phyloP scores from a whole-genome alignment of 148 eudicot genomes.

The Pharnaceum exiguum region DNA sequence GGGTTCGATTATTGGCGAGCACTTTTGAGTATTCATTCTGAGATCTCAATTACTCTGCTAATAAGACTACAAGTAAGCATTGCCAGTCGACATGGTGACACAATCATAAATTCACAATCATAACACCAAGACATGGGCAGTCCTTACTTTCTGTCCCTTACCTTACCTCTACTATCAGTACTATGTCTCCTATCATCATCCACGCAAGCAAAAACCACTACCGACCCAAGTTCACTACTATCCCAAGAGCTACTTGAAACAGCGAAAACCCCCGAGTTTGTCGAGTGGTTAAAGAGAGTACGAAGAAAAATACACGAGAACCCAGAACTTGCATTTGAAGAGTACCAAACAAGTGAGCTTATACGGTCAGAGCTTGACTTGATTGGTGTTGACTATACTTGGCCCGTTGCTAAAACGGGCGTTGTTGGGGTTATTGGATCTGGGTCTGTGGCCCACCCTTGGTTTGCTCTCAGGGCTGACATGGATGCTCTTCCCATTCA shows the following conservation, averaged over 20 bases:
- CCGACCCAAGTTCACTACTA: conserved; percentile 12
- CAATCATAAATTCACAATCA: no score
- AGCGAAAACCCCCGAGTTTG: conserved; percentile 29
- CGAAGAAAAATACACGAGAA: conserved; percentile 38
- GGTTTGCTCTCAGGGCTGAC: conserved; percentile 38
- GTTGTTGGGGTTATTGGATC: conserved; percentile 34
- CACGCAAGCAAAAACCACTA: no score
- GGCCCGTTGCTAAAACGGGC: conserved; percentile 39
- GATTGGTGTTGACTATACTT: conserved; percentile 24
- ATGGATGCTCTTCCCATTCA: conserved; percentile 49
- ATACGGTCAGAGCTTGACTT: conserved; percentile 32
- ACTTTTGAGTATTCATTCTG: no score
- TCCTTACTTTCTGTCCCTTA: no score
- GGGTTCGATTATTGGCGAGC: no score
- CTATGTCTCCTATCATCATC: no score
- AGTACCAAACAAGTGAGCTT: conserved; percentile 29
- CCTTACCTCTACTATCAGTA: no score
- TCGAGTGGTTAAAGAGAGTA: conserved; percentile 28
- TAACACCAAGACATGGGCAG: no score
- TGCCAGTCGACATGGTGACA: no score
- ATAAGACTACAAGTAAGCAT: no score
- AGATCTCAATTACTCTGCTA: no score
- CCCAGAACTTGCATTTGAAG: conserved; percentile 38
- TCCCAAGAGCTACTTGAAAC: conserved; percentile 14
- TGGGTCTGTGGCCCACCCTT: conserved; percentile 26